These are phyloP conservation scores for Hyphodiscus hymeniophilus DNA, from an alignment of 495 filamentous ascomycete species.

Conservation along the genomic window DNA sequence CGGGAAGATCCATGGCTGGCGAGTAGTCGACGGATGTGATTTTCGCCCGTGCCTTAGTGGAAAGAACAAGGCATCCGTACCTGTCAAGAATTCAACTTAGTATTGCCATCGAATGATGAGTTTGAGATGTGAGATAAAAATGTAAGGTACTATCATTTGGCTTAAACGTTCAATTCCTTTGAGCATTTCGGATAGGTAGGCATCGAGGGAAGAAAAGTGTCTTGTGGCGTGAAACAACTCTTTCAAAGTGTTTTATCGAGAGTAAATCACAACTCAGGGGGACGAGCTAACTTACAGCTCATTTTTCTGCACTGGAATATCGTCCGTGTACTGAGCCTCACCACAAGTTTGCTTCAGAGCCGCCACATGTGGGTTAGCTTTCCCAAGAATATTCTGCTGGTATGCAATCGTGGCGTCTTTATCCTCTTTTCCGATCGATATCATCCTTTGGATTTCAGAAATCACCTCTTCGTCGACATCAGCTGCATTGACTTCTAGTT, in stretches of 20 bases:
- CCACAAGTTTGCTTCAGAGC: slow-evolving; percentile 91
- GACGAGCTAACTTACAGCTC: no score
- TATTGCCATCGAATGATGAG: no score
- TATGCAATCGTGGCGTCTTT: slow-evolving; percentile 47
- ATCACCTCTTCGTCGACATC: slow-evolving; percentile 52
- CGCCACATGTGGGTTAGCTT: slow-evolving; percentile 75
- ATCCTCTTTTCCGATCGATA: slow-evolving; percentile 57
- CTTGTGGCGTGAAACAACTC: no score
- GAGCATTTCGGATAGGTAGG: no score
- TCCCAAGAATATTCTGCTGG: slow-evolving; percentile 69
- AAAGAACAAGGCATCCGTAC: slow-evolving; percentile 82
- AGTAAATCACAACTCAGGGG: no score
- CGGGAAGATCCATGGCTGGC: slow-evolving; percentile 68
- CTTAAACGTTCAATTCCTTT: no score
- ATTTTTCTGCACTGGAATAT: slow-evolving; percentile 80
- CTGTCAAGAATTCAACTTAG: no score
- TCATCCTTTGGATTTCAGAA: slow-evolving; percentile 55
- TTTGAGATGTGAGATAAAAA: no score
- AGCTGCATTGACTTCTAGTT: slow-evolving; percentile 32
- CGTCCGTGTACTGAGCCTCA: slow-evolving; percentile 93
- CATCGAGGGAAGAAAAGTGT: no score
- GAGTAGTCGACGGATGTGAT: slow-evolving; percentile 66
- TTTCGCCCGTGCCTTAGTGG: slow-evolving; percentile 83
- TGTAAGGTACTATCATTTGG: no score
- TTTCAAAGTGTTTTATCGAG: no score